Base-by-base conservation (phyloP, 2,329 filamentous ascomycete genomes). In the Chrysosporium keratinophilum region DNA sequence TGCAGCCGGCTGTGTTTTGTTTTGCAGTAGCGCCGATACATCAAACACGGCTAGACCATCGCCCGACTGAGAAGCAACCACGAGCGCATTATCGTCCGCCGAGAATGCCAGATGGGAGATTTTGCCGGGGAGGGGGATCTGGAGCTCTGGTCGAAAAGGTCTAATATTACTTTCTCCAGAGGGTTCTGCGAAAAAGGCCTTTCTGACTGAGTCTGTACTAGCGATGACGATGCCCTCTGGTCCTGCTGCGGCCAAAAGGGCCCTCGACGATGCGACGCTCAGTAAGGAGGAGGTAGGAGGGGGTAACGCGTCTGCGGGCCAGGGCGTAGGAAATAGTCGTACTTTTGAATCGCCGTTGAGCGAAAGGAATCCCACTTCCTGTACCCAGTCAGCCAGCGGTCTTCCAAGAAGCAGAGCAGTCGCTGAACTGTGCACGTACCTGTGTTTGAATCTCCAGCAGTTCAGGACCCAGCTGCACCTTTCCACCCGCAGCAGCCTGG, bases 51-150 rank as follows among this genome's bases (percentile, higher is more conserved):
- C 85, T 57, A 98, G 73, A 3, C 89, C 88, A 34, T 88, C 86
- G 10, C 87, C 86, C 52, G 79, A 76, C 69, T 95, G 87, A 2
- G 88, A 87, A 10, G 88, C 88, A 23, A 96, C 75, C 35, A 95
- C 79, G 56, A 98, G 74, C 61, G 85, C 88, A 61, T 81, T 82
- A 66, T 96, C 94, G 63, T 94, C 87, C n/a, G 87, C 80, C 0
- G 88, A 91, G 67, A 98, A 98, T 14, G 84, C 83, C 17, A 98
- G 76, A 67, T 98, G 93, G 10, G 88, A 94, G 52, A 95, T 79
- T 61, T 85, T 83, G 63, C 82, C 78, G 9, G 86, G 80, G 63
- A 94, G 78, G 1, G 82, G 75, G 5, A 97, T 78, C 56, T 77
- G 84, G 50, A 87, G 74, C 66, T 91, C 82, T 2, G 90, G 85